These are phyloP conservation scores for Chloromonas sp. DNA, from an alignment of 163 green algal genomes.

Conservation along the genomic window DNA sequence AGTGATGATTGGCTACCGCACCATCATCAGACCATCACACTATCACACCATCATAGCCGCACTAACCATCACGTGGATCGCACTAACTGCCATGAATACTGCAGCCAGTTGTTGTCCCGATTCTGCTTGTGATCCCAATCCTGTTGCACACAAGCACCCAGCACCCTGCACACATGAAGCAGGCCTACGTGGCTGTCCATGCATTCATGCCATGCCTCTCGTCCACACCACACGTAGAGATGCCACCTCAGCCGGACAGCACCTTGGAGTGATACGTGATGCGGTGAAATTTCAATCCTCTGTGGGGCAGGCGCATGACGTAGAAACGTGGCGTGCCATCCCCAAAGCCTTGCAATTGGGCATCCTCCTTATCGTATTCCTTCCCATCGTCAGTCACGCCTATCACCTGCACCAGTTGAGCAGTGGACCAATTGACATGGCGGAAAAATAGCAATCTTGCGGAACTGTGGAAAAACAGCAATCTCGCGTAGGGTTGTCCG, in stretches of 20 bases:
- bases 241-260: neutral
- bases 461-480: no score
- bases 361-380: conserved; percentile 67
- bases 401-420: conserved; percentile 5
- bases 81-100: neutral
- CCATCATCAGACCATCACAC: neutral
- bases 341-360: conserved; percentile 60
- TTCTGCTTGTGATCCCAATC: neutral
- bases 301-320: conserved; percentile 60
- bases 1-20: neutral
- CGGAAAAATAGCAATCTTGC: no score
- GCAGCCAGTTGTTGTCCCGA: neutral
- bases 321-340: conserved; percentile 84
- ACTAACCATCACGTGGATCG: neutral
- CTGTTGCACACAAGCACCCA: no score
- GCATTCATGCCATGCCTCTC: neutral
- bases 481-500: neutral
- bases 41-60: neutral
- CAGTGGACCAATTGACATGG: neutral
- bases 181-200: neutral
- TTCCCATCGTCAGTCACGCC: conserved; percentile 47
- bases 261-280: conserved; percentile 88
- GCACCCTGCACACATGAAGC: no score
- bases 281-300: conserved; percentile 67
- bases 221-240: neutral